These are phyloP conservation scores for Medicago arabica DNA, from an alignment of 306 rosid species.

Conservation along the genomic window DNA sequence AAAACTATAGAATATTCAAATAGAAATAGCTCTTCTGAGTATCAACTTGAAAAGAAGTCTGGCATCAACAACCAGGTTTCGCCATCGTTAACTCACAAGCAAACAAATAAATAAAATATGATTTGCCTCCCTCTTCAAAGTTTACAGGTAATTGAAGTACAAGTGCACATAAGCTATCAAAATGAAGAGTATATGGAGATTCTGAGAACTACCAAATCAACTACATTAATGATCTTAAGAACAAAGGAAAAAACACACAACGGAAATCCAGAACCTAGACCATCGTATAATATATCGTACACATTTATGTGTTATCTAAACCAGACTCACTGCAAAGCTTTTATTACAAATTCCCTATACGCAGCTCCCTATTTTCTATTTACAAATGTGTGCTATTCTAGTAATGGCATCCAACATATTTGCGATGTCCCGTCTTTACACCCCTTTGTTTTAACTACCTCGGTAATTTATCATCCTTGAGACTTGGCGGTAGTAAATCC, in stretches of 20 bases:
- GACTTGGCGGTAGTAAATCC: conserved; percentile 21
- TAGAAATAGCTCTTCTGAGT: conserved; percentile 16
- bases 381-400: neutral
- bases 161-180: conserved; percentile 5
- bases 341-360: conserved; percentile 12
- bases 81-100: conserved; percentile 12
- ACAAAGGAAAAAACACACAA: neutral
- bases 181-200: conserved; percentile 25
- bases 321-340: conserved; percentile 21
- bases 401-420: conserved; percentile 31
- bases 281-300: conserved; percentile 4
- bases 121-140: conserved; percentile 10
- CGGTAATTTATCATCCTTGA: conserved; percentile 23
- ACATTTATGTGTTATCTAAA: conserved; percentile 11
- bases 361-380: conserved; percentile 15
- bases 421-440: neutral
- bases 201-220: neutral
- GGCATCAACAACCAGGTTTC: conserved; percentile 7
- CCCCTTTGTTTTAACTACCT: neutral
- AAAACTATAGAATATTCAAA: conserved; percentile 23
- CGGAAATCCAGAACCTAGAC: conserved; percentile 24
- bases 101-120: conserved; percentile 13
- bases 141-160: neutral
- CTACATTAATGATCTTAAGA: neutral
- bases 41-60: conserved; percentile 12